These are phyloP conservation scores for Leccinum subrobustum DNA, from an alignment of 1,284 basidiomycete species.

Conservation along the genomic window DNA sequence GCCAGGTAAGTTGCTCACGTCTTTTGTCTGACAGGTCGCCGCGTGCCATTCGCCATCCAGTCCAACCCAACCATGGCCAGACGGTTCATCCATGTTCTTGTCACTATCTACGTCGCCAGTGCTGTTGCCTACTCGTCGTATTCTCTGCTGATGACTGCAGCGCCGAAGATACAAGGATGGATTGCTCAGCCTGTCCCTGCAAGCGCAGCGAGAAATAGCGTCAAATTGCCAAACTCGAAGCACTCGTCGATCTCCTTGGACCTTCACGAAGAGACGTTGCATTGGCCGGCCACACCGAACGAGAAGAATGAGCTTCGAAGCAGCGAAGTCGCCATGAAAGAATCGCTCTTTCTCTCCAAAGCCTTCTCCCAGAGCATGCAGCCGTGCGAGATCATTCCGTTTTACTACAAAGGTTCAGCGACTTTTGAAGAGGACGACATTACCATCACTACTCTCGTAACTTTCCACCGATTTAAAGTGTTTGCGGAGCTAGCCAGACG, in stretches of 20 bases:
- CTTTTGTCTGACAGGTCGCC: not conserved
- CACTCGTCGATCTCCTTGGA: constrained; percentile 1
- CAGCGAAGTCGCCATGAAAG: constrained; percentile 35
- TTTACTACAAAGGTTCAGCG: constrained; percentile 67
- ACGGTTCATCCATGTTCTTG: constrained; percentile 19
- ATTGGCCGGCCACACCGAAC: constrained; percentile 15
- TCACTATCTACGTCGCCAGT: constrained; percentile 27
- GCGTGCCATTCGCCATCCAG: not conserved
- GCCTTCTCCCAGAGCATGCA: constrained; percentile 66
- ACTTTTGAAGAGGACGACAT: constrained; percentile 61
- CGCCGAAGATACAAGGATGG: constrained; percentile 17
- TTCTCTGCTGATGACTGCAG: constrained; percentile 26
- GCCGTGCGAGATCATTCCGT: constrained; percentile 74
- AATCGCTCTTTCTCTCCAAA: constrained; percentile 58
- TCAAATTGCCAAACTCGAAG: not conserved
- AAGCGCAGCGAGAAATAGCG: not conserved
- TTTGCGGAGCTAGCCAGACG: constrained; percentile 66
- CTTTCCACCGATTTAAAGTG: constrained; percentile 73
- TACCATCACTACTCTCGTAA: constrained; percentile 82
- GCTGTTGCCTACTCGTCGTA: constrained; percentile 38
- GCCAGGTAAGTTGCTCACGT: constrained; percentile 1
- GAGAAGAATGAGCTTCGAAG: constrained; percentile 17
- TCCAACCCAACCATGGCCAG: constrained; percentile 10
- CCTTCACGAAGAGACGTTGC: constrained; percentile 16
- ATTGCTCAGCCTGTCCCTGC: not conserved